Evolutionary conservation across 2,329 filamentous ascomycete genomes (phyloP).

Genomic region (Penicillium aurantiogriseum): DNA sequence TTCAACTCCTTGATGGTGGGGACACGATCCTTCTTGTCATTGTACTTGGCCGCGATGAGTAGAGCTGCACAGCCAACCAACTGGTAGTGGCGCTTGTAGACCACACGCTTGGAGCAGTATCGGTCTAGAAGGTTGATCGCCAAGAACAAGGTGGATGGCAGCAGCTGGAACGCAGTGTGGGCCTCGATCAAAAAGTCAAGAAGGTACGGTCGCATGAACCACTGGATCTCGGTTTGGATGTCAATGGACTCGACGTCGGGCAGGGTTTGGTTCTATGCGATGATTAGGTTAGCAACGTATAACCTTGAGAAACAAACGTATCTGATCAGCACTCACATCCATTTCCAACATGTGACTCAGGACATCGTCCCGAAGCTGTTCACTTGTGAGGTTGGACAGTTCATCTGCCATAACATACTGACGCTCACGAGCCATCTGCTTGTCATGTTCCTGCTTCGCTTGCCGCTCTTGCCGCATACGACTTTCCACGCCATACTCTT

Average conservation of each 20-base stretch:
- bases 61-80: conserved; percentile 93
- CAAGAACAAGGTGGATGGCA: conserved; percentile 93
- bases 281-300: conserved; percentile 7
- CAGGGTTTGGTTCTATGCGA: conserved; percentile 71
- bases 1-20: conserved; percentile 95
- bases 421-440: conserved; percentile 73
- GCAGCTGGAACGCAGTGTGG: conserved; percentile 87
- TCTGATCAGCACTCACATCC: conserved; percentile 59
- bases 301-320: not conserved
- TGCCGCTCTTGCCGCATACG: conserved; percentile 49
- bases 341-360: conserved; percentile 92
- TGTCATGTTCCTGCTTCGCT: conserved; percentile 71
- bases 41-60: conserved; percentile 96
- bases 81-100: conserved; percentile 99
- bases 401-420: conserved; percentile 89
- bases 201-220: conserved; percentile 98
- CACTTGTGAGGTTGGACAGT: conserved; percentile 76
- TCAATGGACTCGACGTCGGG: conserved; percentile 97
- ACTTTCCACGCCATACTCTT: conserved; percentile 50
- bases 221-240: conserved; percentile 98
- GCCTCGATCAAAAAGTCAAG: conserved; percentile 98
- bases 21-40: conserved; percentile 98
- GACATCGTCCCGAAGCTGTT: conserved; percentile 93
- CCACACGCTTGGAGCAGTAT: conserved; percentile 95
- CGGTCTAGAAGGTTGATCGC: conserved; percentile 95